phyloP scores from a whole-genome alignment of 208 protist species.

The Crithidia mellificae region DNA sequence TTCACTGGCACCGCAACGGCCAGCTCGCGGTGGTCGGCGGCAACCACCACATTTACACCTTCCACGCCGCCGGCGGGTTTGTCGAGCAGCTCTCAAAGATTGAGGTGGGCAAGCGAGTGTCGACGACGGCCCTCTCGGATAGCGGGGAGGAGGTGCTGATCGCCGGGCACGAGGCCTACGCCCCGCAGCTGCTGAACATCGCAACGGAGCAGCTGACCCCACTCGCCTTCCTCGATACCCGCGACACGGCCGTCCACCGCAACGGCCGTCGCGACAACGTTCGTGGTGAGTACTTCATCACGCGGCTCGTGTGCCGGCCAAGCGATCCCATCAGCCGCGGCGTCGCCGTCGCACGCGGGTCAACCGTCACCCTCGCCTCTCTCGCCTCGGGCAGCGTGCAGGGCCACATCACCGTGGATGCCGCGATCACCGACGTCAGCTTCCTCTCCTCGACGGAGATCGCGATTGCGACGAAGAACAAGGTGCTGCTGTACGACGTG shows the following conservation, averaged over 20 bases:
- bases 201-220: constrained; percentile 62
- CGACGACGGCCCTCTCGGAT: constrained; percentile 58
- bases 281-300: constrained; percentile 66
- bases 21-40: constrained; percentile 78
- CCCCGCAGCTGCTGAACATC: constrained; percentile 59
- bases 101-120: constrained; percentile 46
- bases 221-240: constrained; percentile 71
- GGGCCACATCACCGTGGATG: constrained; percentile 50
- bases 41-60: constrained; percentile 79
- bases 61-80: constrained; percentile 80
- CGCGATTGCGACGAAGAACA: constrained; percentile 60
- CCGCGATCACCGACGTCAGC: constrained; percentile 46
- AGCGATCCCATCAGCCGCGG: constrained; percentile 21
- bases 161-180: constrained; percentile 58
- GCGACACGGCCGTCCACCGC: constrained; percentile 62
- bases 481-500: constrained; percentile 77
- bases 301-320: constrained; percentile 33
- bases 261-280: constrained; percentile 66
- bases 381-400: constrained; percentile 70
- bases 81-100: constrained; percentile 79
- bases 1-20: constrained; percentile 86
- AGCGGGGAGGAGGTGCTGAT: constrained; percentile 78
- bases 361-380: constrained; percentile 64
- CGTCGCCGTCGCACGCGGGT: constrained; percentile 60
- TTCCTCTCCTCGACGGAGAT: constrained; percentile 66